Evolutionary conservation across 2,329 filamentous ascomycete species (phyloP).

Genomic region (Pseudopyrenochaeta lycopersici): DNA sequence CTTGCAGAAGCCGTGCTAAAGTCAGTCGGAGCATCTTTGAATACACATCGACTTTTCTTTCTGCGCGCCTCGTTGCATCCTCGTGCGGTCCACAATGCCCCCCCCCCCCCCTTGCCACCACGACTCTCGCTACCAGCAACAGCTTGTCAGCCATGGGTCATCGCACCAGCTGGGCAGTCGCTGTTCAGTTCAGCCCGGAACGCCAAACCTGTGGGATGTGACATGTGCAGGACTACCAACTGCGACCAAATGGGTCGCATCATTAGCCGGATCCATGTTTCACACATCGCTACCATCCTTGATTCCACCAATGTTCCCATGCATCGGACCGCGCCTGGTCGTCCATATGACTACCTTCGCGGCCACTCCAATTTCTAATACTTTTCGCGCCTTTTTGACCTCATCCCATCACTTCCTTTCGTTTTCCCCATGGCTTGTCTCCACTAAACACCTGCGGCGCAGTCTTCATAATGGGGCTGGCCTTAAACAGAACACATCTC

Average conservation of each 20-base stretch:
- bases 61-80: too few relatives aligned
- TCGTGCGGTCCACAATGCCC: background rate
- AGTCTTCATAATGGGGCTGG: conserved; percentile 38
- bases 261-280: conserved; percentile 42
- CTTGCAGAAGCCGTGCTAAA: too few relatives aligned
- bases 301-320: conserved; percentile 12
- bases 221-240: conserved; percentile 18
- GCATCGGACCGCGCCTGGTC: conserved; percentile 18
- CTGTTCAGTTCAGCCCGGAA: conserved; percentile 8
- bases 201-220: conserved; percentile 19
- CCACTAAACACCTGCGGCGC: conserved; percentile 32
- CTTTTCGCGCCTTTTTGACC: conserved; percentile 15
- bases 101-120: too few relatives aligned
- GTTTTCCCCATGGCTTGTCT: conserved; percentile 24
- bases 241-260: conserved; percentile 45
- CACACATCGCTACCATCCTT: conserved; percentile 29
- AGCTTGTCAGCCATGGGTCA: conserved; percentile 23
- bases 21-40: too few relatives aligned
- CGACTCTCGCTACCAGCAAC: conserved; percentile 4
- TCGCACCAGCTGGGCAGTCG: conserved; percentile 10
- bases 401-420: background rate
- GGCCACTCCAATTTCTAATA: conserved; percentile 10
- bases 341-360: conserved; percentile 33
- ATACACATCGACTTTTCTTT: too few relatives aligned
- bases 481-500: conserved; percentile 26